Conservation (phyloP, 129 eudicot genomes). For the Logfia minima region DNA sequence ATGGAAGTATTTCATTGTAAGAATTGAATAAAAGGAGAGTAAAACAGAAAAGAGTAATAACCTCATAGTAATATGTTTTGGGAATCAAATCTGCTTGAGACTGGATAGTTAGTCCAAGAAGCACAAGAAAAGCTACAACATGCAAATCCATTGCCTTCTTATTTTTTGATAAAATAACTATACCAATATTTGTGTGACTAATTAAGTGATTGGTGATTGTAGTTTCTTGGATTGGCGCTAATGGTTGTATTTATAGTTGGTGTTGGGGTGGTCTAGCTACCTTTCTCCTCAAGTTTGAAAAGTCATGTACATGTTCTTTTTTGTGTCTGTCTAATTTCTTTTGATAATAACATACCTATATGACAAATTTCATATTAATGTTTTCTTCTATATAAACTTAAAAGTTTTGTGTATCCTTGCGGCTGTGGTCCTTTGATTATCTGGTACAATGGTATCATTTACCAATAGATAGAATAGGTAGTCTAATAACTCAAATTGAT, state of each 20-base stretch:
- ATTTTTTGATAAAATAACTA: not conserved
- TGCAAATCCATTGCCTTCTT: constrained; percentile 19
- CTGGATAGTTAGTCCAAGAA: constrained; percentile 14
- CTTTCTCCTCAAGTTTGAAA: not conserved
- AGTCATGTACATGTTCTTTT: not conserved
- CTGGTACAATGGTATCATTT: too few relatives aligned
- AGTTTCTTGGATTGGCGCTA: not conserved
- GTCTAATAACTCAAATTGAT: too few relatives aligned
- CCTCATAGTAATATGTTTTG: constrained; percentile 38
- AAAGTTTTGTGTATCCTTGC: too few relatives aligned
- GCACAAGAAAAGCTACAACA: constrained; percentile 24
- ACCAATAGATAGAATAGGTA: too few relatives aligned
- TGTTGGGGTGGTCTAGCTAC: not conserved
- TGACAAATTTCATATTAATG: too few relatives aligned
- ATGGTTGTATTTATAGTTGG: not conserved
- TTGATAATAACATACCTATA: not conserved
- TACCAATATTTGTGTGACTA: not conserved
- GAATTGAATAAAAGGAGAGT: not conserved
- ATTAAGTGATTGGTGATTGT: not conserved
- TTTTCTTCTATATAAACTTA: too few relatives aligned
- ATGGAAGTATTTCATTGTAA: not conserved
- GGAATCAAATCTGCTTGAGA: constrained; percentile 34
- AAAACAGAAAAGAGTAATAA: not conserved
- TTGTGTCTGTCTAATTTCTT: not conserved
- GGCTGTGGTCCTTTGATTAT: too few relatives aligned